Percentiles rank a stretch among this genome's conserved stretches.
phyloP scores from a whole-genome alignment of 192 early-diverging fungal genomes.

The Entomortierella beljakovae region DNA sequence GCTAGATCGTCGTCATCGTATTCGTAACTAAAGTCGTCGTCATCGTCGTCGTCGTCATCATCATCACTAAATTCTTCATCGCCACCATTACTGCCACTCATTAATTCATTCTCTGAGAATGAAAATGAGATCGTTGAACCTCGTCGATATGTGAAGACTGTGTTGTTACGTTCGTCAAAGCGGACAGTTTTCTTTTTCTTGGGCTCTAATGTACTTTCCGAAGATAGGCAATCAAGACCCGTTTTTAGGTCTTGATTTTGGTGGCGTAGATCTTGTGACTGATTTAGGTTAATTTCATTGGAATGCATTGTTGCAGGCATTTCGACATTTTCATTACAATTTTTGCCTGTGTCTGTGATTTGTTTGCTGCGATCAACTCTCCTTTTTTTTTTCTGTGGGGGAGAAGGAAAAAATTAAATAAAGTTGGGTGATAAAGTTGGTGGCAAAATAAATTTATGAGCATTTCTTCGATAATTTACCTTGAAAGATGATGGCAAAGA shows the following conservation, averaged over 20 bases:
- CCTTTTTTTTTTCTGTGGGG: not conserved
- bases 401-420: not conserved
- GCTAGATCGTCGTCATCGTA: not conserved
- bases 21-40: not conserved
- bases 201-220: not conserved
- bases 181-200: conserved; percentile 9
- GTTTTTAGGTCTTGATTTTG: too few species aligned
- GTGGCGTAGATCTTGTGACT: too few species aligned
- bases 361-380: not conserved
- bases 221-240: too few species aligned
- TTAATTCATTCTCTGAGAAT: not conserved
- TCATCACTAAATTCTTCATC: not conserved
- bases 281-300: too few species aligned
- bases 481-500: not conserved
- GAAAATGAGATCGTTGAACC: conserved; percentile 1
- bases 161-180: conserved; percentile 24
- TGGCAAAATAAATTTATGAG: not conserved
- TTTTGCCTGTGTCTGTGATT: too few species aligned
- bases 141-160: conserved; percentile 5
- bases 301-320: too few species aligned
- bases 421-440: conserved; percentile 3
- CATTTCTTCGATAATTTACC: not conserved
- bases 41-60: not conserved
- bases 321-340: too few species aligned
- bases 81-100: not conserved